Evolutionary conservation across 208 protist species (phyloP).

Genomic region (Crithidia thermophila): DNA sequence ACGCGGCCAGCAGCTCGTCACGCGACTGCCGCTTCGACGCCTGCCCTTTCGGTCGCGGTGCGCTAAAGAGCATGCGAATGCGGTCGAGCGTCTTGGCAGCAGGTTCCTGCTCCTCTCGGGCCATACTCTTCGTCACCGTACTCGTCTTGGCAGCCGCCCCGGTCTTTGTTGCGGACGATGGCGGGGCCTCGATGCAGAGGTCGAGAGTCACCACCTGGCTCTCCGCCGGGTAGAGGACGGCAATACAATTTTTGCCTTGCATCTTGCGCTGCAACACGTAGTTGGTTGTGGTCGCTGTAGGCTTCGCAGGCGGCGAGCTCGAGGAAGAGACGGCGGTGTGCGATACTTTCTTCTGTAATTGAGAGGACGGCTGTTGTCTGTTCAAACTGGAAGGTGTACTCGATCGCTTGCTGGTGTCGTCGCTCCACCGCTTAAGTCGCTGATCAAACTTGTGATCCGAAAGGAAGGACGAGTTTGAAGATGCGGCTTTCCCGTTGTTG

Average conservation of each 20-base stretch:
- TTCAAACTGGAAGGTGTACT: no score
- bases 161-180: background rate
- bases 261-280: constrained; percentile 17
- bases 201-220: constrained; percentile 47
- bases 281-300: background rate
- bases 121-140: constrained; percentile 68
- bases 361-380: no score
- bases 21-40: constrained; percentile 28
- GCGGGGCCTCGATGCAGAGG: constrained; percentile 26
- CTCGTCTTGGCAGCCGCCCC: background rate
- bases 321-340: no score
- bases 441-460: background rate
- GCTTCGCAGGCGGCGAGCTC: background rate
- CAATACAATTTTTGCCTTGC: constrained; percentile 38
- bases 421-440: background rate
- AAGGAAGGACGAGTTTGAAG: background rate
- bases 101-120: constrained; percentile 54
- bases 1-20: constrained; percentile 57
- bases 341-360: no score
- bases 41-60: constrained; percentile 15
- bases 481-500: background rate
- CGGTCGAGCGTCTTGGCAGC: constrained; percentile 76
- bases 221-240: constrained; percentile 38
- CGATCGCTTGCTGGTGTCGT: background rate
- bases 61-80: constrained; percentile 74